phyloP scores from a whole-genome alignment of 495 filamentous ascomycete genomes.

The Bacidia rubella region DNA sequence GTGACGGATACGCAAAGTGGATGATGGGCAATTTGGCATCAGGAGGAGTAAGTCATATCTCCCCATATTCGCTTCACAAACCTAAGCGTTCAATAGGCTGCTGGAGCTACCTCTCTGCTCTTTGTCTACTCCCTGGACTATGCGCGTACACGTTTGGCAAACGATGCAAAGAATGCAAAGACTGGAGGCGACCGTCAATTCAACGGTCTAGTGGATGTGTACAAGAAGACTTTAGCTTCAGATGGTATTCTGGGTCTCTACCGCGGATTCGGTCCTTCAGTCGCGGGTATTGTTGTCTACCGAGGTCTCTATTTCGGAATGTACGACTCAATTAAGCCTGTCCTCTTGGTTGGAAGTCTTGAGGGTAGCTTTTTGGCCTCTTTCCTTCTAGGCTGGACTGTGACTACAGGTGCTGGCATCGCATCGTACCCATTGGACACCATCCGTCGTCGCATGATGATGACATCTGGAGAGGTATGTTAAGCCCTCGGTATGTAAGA shows the following conservation, averaged over 20 bases:
- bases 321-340: constrained; percentile 99
- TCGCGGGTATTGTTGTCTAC: constrained; percentile 97
- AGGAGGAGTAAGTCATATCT: constrained; percentile 72
- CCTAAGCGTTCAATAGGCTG: constrained; percentile 47
- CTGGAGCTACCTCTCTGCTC: constrained; percentile 98
- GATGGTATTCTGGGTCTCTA: constrained; percentile 99
- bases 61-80: constrained; percentile 1
- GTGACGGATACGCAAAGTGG: constrained; percentile 97
- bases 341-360: constrained; percentile 80
- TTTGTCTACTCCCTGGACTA: constrained; percentile 99
- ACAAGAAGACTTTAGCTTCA: constrained; percentile 98
- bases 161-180: constrained; percentile 96
- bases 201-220: constrained; percentile 98
- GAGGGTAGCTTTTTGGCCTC: constrained; percentile 98
- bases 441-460: constrained; percentile 99
- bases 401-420: constrained; percentile 99
- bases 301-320: constrained; percentile 99
- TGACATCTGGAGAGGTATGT: constrained; percentile 75
- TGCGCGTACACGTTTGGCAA: constrained; percentile 99
- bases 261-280: constrained; percentile 99
- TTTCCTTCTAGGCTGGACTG: constrained; percentile 95
- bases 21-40: constrained; percentile 99
- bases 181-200: constrained; percentile 96
- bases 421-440: constrained; percentile 99
- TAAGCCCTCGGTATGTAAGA: not conserved